phyloP scores from a whole-genome alignment of 352 stramenopile genomes.

The Pythium scleroteichum region DNA sequence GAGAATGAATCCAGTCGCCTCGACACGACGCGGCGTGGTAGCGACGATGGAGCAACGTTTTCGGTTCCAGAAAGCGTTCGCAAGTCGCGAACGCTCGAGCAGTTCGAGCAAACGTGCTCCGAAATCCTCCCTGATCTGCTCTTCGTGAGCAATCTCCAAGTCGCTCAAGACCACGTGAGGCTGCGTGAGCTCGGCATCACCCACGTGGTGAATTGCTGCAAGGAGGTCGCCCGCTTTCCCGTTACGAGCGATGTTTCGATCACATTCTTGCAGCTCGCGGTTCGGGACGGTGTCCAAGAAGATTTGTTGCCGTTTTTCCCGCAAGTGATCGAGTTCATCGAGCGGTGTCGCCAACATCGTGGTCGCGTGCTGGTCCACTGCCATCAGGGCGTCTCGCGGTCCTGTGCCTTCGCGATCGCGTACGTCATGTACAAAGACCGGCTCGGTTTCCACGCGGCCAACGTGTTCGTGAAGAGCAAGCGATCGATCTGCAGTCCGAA shows the following conservation, averaged over 20 bases:
- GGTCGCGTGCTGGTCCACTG: slow-evolving; percentile 61
- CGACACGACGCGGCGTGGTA: not conserved
- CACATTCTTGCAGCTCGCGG: slow-evolving; percentile 33
- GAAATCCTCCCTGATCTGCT: slow-evolving; percentile 56
- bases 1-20: too few relatives aligned
- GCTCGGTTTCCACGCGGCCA: slow-evolving; percentile 37
- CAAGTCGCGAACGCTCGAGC: slow-evolving; percentile 41
- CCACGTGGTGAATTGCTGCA: slow-evolving; percentile 59
- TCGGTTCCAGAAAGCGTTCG: slow-evolving; percentile 62
- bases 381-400: slow-evolving; percentile 72
- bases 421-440: slow-evolving; percentile 53
- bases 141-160: slow-evolving; percentile 57
- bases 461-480: slow-evolving; percentile 41
- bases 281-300: slow-evolving; percentile 64
- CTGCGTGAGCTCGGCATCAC: slow-evolving; percentile 47
- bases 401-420: slow-evolving; percentile 62
- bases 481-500: slow-evolving; percentile 63
- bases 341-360: slow-evolving; percentile 15
- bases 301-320: slow-evolving; percentile 64
- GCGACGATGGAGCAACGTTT: slow-evolving; percentile 18
- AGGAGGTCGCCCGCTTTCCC: slow-evolving; percentile 31
- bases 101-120: slow-evolving; percentile 50
- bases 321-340: slow-evolving; percentile 47
- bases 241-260: not conserved
- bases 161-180: slow-evolving; percentile 34